These are phyloP conservation scores for Mrakia blollopis DNA, from an alignment of 768 basidiomycete genomes.

Conservation along the genomic window DNA sequence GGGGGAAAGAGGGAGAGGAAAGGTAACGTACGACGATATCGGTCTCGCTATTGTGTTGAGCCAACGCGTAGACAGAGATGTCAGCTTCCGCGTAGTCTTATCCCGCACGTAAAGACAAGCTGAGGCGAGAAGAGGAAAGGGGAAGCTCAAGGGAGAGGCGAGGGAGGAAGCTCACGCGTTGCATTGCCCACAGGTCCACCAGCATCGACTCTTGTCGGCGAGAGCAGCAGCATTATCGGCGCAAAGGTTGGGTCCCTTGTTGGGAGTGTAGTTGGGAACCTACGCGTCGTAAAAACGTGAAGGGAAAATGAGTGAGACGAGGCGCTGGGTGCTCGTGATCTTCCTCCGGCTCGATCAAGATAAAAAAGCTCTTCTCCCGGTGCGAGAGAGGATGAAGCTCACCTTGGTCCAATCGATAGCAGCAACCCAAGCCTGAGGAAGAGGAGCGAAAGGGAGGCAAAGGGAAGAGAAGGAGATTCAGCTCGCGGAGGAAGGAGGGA, in stretches of 20 bases:
- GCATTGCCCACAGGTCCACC: constrained; percentile 29
- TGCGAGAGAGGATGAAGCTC: too few species aligned
- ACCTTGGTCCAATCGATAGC: constrained; percentile 31
- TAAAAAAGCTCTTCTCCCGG: too few species aligned
- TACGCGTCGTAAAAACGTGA: too few species aligned
- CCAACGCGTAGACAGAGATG: background rate
- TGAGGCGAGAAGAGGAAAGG: background rate
- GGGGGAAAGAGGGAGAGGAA: background rate
- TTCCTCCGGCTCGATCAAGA: too few species aligned
- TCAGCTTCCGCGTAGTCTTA: too few species aligned
- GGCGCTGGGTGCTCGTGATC: too few species aligned
- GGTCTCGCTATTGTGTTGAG: background rate
- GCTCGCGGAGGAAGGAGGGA: background rate
- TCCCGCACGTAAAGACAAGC: too few species aligned
- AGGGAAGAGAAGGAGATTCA: constrained; percentile 36
- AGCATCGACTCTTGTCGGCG: constrained; percentile 18
- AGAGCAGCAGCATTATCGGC: constrained; percentile 16
- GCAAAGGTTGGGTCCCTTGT: constrained; percentile 26
- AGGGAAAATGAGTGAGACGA: too few species aligned
- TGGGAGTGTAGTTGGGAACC: constrained; percentile 29
- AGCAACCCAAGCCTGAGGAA: constrained; percentile 22
- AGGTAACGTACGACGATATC: constrained; percentile 24
- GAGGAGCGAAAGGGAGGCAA: constrained; percentile 40
- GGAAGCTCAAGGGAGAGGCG: too few species aligned
- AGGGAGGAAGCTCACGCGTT: constrained; percentile 2